These are phyloP conservation scores for Aspergillus novofumigatus DNA, from an alignment of 2,329 filamentous ascomycete species.

Conservation along the genomic window DNA sequence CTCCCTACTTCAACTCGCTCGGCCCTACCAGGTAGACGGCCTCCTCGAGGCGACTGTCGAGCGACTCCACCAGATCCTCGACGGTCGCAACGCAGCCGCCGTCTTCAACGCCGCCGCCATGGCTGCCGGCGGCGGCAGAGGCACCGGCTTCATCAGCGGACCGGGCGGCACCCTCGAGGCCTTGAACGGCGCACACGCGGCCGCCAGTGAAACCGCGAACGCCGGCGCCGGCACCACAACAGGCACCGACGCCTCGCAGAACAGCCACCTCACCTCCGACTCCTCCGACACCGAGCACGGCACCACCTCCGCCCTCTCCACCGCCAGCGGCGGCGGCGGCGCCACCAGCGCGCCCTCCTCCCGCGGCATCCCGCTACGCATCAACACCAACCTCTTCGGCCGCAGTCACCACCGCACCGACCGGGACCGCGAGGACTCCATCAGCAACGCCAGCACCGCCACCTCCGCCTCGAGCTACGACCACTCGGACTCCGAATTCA, in stretches of 20 bases:
- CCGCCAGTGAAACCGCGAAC: constrained; percentile 17
- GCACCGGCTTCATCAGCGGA: constrained; percentile 65
- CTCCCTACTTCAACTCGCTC: constrained; percentile 86
- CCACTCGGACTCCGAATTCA: constrained; percentile 34
- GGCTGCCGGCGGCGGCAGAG: constrained; percentile 88
- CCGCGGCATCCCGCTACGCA: constrained; percentile 35
- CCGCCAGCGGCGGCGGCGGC: constrained; percentile 25
- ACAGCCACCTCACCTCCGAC: constrained; percentile 32
- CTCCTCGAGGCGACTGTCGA: constrained; percentile 90
- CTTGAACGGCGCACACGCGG: constrained; percentile 34
- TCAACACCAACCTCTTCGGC: constrained; percentile 35
- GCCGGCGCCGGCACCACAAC: constrained; percentile 15
- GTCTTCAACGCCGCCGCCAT: constrained; percentile 98
- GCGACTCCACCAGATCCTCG: constrained; percentile 79
- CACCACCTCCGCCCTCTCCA: constrained; percentile 19
- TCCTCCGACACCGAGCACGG: constrained; percentile 40
- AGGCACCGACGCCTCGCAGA: constrained; percentile 20
- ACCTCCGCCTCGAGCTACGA: constrained; percentile 38
- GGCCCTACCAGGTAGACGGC: constrained; percentile 90
- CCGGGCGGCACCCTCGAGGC: constrained; percentile 42
- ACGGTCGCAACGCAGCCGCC: constrained; percentile 89
- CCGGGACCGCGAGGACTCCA: constrained; percentile 37
- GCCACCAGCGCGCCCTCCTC: constrained; percentile 22
- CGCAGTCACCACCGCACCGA: constrained; percentile 17
- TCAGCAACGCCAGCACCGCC: constrained; percentile 35